Evolutionary conservation across 257 asterid genomes (phyloP).

Genomic region (Fraxinus americana): DNA sequence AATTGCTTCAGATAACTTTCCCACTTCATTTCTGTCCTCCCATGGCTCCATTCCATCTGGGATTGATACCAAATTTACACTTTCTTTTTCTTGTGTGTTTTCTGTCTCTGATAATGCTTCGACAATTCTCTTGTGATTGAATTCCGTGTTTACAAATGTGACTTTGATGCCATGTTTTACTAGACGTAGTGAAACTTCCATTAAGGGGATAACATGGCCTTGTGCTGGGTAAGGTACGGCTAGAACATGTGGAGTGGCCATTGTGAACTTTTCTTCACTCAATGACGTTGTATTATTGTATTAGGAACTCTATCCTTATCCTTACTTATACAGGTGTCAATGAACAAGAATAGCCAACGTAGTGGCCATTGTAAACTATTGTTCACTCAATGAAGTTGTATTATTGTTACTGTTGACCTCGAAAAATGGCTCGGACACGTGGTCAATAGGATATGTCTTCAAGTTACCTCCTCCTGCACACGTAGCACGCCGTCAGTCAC

Average conservation of each 20-base stretch:
- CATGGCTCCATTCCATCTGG: slow-evolving; percentile 65
- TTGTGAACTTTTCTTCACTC: neutral
- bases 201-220: slow-evolving; percentile 71
- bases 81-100: slow-evolving; percentile 21
- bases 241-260: slow-evolving; percentile 43
- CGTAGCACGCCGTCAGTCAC: too few species aligned
- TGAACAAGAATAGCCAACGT: too few species aligned
- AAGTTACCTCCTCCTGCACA: too few species aligned
- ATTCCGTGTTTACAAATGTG: slow-evolving; percentile 57
- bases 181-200: slow-evolving; percentile 56
- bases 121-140: slow-evolving; percentile 52
- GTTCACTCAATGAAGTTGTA: too few species aligned
- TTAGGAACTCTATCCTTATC: too few species aligned
- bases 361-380: too few species aligned
- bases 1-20: slow-evolving; percentile 31
- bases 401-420: too few species aligned
- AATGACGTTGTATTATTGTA: too few species aligned
- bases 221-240: slow-evolving; percentile 79
- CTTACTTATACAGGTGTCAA: too few species aligned
- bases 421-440: too few species aligned
- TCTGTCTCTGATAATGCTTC: slow-evolving; percentile 33
- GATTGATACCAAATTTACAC: slow-evolving; percentile 42
- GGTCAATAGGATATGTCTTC: too few species aligned
- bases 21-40: slow-evolving; percentile 61
- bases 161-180: slow-evolving; percentile 45